Conservation (phyloP, 257 asterid species). For the Jacaranda mimosifolia region DNA sequence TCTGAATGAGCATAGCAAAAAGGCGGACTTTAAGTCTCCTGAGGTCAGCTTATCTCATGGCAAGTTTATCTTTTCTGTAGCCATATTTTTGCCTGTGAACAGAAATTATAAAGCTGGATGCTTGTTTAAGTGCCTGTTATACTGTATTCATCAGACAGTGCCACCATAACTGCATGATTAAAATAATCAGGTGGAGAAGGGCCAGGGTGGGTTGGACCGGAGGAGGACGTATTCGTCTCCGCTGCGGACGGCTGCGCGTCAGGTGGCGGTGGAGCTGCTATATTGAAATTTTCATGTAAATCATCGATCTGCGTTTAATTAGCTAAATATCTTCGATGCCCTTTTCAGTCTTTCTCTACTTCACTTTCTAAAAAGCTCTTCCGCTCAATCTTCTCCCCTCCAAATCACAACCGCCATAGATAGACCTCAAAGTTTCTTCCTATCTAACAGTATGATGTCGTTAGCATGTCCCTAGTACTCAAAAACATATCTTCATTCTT, state of each 20-base stretch:
- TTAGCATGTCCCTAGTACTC: too few species aligned
- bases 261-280: not conserved
- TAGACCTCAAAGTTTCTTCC: too few species aligned
- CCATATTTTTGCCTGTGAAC: not conserved
- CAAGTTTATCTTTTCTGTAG: not conserved
- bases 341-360: not conserved
- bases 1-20: constrained; percentile 83
- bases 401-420: too few species aligned
- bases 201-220: not conserved
- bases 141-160: constrained; percentile 90
- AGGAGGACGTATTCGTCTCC: not conserved
- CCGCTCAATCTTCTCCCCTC: too few species aligned
- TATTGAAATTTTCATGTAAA: not conserved
- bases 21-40: constrained; percentile 92
- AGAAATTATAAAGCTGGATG: constrained; percentile 7
- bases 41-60: constrained; percentile 88
- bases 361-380: too few species aligned
- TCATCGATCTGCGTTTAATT: not conserved
- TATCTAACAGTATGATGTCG: too few species aligned
- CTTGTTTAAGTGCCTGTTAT: constrained; percentile 56
- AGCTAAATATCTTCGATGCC: not conserved
- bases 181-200: constrained; percentile 57
- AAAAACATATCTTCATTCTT: too few species aligned
- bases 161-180: constrained; percentile 77
- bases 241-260: constrained; percentile 16